A percentile compares a stretch with the other conserved stretches of the same genome.
Evolutionary conservation across 176 grass and related monocot species (phyloP).

Genomic region (Tuctoria greenei): DNA sequence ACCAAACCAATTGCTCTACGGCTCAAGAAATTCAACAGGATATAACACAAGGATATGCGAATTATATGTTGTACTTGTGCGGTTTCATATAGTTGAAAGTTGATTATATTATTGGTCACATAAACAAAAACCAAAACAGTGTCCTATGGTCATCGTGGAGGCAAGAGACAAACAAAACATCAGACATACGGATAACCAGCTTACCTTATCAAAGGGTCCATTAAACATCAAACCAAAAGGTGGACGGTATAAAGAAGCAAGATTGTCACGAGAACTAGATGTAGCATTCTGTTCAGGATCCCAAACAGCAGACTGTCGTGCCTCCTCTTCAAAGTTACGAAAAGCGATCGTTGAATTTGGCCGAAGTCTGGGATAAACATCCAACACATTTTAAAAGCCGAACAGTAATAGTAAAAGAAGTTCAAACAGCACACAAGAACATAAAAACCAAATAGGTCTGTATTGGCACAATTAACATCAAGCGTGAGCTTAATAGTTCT

Average conservation of each 20-base stretch:
- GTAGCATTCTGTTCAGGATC: conserved; percentile 59
- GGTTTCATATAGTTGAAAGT: not conserved
- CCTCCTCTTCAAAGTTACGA: conserved; percentile 87
- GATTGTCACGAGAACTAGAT: conserved; percentile 59
- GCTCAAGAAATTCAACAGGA: not conserved
- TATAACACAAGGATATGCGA: not conserved
- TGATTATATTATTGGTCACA: not conserved
- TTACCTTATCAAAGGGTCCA: conserved; percentile 89
- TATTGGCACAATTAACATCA: not conserved
- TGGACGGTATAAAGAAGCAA: conserved; percentile 89
- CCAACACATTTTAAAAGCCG: not conserved
- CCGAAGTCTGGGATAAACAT: conserved; percentile 41
- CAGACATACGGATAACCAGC: not conserved
- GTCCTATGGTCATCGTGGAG: not conserved
- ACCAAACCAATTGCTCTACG: conserved; percentile 2
- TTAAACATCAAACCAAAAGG: conserved; percentile 93
- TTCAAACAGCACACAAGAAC: not conserved
- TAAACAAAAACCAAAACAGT: conserved; percentile 27
- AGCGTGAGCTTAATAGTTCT: not conserved
- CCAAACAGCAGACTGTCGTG: conserved; percentile 86
- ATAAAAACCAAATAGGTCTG: not conserved
- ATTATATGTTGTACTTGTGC: not conserved
- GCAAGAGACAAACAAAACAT: not conserved
- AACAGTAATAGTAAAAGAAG: not conserved
- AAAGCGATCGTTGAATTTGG: conserved; percentile 65